Evolutionary conservation across 2,329 filamentous ascomycete genomes (phyloP).

Genomic region (Emmonsiellopsis sp.): DNA sequence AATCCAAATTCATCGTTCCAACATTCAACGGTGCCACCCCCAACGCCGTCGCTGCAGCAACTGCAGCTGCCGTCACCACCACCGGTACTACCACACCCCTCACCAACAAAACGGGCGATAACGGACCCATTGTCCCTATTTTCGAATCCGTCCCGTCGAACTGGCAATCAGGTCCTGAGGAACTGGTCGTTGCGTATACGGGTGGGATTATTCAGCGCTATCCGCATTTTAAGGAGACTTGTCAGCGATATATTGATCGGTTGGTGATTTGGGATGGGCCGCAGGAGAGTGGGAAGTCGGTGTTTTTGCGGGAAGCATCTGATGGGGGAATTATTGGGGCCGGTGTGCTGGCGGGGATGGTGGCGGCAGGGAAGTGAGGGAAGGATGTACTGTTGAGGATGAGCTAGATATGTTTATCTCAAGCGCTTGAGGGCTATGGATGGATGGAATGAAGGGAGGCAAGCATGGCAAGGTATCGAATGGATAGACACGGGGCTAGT

Average conservation of each 20-base stretch:
- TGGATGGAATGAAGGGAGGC: not conserved
- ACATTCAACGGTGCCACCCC: conserved; percentile 16
- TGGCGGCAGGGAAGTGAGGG: conserved; percentile 1
- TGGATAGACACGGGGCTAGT: not conserved
- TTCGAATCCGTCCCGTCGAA: conserved; percentile 13
- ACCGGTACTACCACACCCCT: not conserved
- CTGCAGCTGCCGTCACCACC: not conserved
- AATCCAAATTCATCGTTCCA: conserved; percentile 12
- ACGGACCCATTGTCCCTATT: not conserved
- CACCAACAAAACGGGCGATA: not conserved
- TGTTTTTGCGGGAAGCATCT: conserved; percentile 37
- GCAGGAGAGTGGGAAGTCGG: conserved; percentile 32
- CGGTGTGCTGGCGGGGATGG: conserved; percentile 38
- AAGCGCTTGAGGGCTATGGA: not conserved
- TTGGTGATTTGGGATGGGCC: conserved; percentile 28
- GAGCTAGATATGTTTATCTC: not conserved
- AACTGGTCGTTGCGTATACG: conserved; percentile 66
- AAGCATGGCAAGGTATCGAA: not conserved
- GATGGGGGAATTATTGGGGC: conserved; percentile 43
- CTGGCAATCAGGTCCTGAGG: conserved; percentile 40
- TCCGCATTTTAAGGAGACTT: conserved; percentile 57
- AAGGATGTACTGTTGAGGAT: no score
- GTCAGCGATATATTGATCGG: conserved; percentile 54
- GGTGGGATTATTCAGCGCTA: conserved; percentile 67
- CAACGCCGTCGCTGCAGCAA: conserved; percentile 5